Conservation (phyloP, 768 basidiomycete genomes). For the Tylopilus felleus region DNA sequence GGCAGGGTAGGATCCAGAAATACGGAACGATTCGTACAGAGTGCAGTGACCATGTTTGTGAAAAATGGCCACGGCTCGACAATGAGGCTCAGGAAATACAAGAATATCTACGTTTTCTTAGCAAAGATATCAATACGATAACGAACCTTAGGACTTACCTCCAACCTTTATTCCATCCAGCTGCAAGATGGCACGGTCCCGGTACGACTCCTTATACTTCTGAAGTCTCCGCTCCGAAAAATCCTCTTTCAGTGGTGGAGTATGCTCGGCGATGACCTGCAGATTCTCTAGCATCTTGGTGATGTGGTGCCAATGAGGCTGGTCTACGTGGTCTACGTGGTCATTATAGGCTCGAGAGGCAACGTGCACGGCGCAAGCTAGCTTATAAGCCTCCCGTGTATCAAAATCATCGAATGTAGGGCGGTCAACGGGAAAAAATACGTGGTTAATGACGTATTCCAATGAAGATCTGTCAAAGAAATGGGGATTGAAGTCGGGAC, state of each 20-base stretch:
- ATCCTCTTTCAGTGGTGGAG: not conserved
- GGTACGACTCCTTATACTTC: not conserved
- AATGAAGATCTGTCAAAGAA: not conserved
- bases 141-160: not conserved
- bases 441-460: not conserved
- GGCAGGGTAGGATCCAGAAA: no score
- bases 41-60: not conserved
- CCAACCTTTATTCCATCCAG: not conserved
- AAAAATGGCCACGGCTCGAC: not conserved
- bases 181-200: not conserved
- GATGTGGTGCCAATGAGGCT: not conserved
- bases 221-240: not conserved
- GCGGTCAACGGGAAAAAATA: not conserved
- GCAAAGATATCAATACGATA: not conserved
- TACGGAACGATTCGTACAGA: not conserved
- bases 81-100: not conserved
- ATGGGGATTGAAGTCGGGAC: not conserved
- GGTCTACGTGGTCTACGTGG: not conserved
- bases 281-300: not conserved
- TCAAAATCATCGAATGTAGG: not conserved
- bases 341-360: not conserved
- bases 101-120: not conserved
- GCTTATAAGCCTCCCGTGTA: not conserved
- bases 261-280: not conserved
- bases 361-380: not conserved